A percentile compares a stretch with the other conserved stretches of the same genome.
These are phyloP conservation scores for Lepidopterella palustris DNA, from an alignment of 495 filamentous ascomycete genomes.

Conservation along the genomic window DNA sequence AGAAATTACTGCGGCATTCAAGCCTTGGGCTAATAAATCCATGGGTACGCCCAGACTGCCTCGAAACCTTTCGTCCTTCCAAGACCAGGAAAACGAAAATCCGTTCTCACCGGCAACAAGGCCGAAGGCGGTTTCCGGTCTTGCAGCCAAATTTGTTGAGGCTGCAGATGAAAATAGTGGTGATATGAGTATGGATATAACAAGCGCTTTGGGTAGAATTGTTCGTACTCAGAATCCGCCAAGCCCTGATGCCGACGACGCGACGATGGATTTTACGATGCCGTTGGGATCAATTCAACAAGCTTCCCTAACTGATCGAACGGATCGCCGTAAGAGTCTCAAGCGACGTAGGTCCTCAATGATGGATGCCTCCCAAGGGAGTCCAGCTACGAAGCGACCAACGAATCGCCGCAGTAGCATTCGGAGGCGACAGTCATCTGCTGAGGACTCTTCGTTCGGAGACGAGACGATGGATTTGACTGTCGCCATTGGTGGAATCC, in stretches of 20 bases:
- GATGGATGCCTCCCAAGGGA: conserved; percentile 18
- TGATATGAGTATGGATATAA: conserved; percentile 49
- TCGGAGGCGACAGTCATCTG: neutral
- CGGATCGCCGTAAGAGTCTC: conserved; percentile 19
- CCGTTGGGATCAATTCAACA: conserved; percentile 35
- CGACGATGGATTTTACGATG: conserved; percentile 40
- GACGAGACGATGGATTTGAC: conserved; percentile 62
- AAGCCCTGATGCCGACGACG: conserved; percentile 29
- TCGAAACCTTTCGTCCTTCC: conserved; percentile 34
- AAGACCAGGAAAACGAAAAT: conserved; percentile 58
- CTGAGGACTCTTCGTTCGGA: conserved; percentile 17
- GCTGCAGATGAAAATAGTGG: conserved; percentile 19
- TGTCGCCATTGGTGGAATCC: conserved; percentile 71
- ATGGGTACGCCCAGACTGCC: conserved; percentile 34
- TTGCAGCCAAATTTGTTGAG: neutral
- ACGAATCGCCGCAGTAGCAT: conserved; percentile 20
- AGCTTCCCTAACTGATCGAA: neutral
- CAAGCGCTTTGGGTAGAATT: conserved; percentile 43
- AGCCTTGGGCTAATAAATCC: conserved; percentile 58
- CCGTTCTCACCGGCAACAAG: conserved; percentile 41
- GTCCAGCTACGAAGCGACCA: conserved; percentile 22
- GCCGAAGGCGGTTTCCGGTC: conserved; percentile 17
- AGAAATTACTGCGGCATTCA: conserved; percentile 68
- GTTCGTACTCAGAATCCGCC: conserved; percentile 29
- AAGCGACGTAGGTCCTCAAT: conserved; percentile 26